Base-by-base conservation (phyloP, 2,329 filamentous ascomycete species). In the Madurella mycetomatis region DNA sequence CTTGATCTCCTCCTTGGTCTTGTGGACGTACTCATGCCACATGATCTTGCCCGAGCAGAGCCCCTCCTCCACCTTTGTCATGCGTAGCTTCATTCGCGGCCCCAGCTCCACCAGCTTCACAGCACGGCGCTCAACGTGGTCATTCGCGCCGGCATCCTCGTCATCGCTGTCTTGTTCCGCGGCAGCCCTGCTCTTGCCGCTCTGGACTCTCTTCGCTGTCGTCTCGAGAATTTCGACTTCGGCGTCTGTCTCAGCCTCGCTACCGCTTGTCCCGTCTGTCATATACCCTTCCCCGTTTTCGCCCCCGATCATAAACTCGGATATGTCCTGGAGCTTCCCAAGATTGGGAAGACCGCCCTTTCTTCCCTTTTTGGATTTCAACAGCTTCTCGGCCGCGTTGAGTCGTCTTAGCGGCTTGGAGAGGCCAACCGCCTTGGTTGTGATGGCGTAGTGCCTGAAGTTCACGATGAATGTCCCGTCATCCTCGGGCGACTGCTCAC, bases 21-120 rank as follows among this genome's bases (percentile, higher is more conserved):
- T 99, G 68, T 86, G 83, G 50, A 97, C 85, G 67, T 90, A 95
- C 68, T 96, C 91, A 70, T 99, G 94, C 94, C 94, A 99, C 88
- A 99, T 89, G 53, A 96, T 82, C 69, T 90, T 94, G 47, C 94
- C 94, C 25, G 82, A 81, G 65, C 91, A 96, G 7, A 97, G 73
- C 1, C 92, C 94, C 64, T 99, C 94, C 68, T 99, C 94, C 4
- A 99, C 92, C 75, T 99, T 99, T 52, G 90, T 92, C 72, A 99
- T 77, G 32, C 92, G 84, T 41, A 99, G 75, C 57, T 83, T 87
- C 87, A 99, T 86, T 51, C 94, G 84, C 1, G 94, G 94, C 0
- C 94, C 94, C 0, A 99, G 76, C 72, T 99, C 94, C 3, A 95
- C 86, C 7, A 99, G 77, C 69, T 95, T 96, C 18, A 99, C 89